A percentile compares a stretch with the other conserved stretches of the same genome.
Evolutionary conservation across 495 filamentous ascomycete genomes (phyloP).

Genomic region (Penicillium robsamsonii): DNA sequence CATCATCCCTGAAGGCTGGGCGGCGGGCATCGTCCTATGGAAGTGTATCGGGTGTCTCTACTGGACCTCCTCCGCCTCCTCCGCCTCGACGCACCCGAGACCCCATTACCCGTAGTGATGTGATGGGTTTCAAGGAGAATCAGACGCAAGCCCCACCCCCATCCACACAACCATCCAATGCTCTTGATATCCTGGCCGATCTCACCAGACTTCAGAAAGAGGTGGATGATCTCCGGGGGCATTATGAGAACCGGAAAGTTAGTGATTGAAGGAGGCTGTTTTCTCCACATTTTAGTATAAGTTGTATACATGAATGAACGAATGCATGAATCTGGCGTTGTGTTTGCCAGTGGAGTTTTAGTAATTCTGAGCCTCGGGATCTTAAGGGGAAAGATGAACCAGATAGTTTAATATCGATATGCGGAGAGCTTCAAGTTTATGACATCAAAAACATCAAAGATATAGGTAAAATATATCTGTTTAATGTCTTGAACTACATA

Average conservation of each 20-base stretch:
- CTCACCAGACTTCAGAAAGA: slow-evolving; percentile 66
- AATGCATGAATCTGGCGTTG: slow-evolving; percentile 20
- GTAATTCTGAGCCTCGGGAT: neutral
- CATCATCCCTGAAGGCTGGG: slow-evolving; percentile 13
- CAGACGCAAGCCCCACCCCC: slow-evolving; percentile 17
- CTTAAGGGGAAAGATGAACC: neutral
- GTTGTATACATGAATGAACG: slow-evolving; percentile 24
- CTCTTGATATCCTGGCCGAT: slow-evolving; percentile 63
- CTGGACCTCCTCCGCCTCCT: slow-evolving; percentile 54
- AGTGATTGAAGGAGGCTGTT: slow-evolving; percentile 20
- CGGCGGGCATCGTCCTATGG: slow-evolving; percentile 27
- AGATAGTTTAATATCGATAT: neutral
- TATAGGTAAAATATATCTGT: neutral
- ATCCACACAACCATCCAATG: slow-evolving; percentile 35
- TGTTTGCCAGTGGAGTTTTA: neutral
- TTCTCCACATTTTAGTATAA: slow-evolving; percentile 8
- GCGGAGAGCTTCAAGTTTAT: neutral
- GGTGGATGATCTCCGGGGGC: slow-evolving; percentile 66
- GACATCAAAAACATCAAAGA: neutral
- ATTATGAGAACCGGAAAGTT: slow-evolving; percentile 43
- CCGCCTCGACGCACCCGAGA: slow-evolving; percentile 58
- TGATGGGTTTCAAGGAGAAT: slow-evolving; percentile 22
- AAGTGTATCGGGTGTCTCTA: slow-evolving; percentile 27
- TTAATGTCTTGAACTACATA: neutral
- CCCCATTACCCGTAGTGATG: slow-evolving; percentile 50